Evolutionary conservation across 1,284 basidiomycete genomes (phyloP).

Genomic region (Ustilago shanxiensis): DNA sequence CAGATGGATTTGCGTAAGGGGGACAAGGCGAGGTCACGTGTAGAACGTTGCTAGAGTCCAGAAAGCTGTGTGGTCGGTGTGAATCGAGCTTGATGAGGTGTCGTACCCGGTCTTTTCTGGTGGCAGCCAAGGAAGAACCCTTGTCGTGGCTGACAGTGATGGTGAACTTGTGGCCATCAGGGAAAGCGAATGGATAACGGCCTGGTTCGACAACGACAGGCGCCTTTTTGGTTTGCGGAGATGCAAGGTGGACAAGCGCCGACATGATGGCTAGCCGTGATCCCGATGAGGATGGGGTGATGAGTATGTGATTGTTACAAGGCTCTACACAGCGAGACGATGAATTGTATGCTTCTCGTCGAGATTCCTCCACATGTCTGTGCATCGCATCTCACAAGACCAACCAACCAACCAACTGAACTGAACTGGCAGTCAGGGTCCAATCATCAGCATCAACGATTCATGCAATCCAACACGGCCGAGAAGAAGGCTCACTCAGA

Average conservation of each 20-base stretch:
- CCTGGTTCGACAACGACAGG: slow-evolving; percentile 26
- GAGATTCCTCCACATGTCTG: background rate
- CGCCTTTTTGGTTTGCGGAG: slow-evolving; percentile 39
- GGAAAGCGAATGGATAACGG: slow-evolving; percentile 34
- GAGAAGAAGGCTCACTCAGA: background rate
- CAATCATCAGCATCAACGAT: background rate
- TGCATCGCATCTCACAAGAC: too few species aligned
- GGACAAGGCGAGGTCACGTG: slow-evolving; percentile 38
- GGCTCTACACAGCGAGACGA: background rate
- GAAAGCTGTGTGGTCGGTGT: slow-evolving; percentile 30
- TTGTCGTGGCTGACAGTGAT: slow-evolving; percentile 41
- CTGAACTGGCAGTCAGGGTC: too few species aligned
- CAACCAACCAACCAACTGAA: background rate
- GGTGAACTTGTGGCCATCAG: slow-evolving; percentile 43
- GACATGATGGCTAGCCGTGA: slow-evolving; percentile 24
- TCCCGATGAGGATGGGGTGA: background rate
- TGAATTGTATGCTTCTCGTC: background rate
- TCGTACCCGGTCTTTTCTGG: slow-evolving; percentile 12
- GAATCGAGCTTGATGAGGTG: slow-evolving; percentile 32
- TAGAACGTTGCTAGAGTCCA: slow-evolving; percentile 36
- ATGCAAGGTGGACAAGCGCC: slow-evolving; percentile 42
- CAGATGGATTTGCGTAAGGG: slow-evolving; percentile 43
- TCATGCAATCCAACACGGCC: background rate
- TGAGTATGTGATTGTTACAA: background rate
- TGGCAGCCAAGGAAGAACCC: background rate